A percentile compares a stretch with the other conserved stretches of the same genome.
These are phyloP conservation scores for Pholiota molesta DNA, from an alignment of 768 basidiomycete species.

Conservation along the genomic window DNA sequence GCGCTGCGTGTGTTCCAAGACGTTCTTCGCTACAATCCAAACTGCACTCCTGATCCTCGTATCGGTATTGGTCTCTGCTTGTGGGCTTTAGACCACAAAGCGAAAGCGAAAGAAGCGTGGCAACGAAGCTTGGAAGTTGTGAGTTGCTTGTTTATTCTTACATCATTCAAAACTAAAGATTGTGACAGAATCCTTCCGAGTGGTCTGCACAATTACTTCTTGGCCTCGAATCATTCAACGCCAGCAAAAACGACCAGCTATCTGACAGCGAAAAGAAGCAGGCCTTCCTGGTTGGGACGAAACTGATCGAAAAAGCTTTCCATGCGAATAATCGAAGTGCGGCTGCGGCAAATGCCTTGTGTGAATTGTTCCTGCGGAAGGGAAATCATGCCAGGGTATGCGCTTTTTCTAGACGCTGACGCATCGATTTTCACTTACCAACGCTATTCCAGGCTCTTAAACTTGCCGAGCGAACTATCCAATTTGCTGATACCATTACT, in stretches of 20 bases:
- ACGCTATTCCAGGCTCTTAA: slow-evolving; percentile 71
- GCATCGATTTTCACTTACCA: not conserved
- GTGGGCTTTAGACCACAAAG: slow-evolving; percentile 86
- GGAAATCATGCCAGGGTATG: slow-evolving; percentile 63
- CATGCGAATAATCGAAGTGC: slow-evolving; percentile 77
- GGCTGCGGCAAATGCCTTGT: slow-evolving; percentile 82
- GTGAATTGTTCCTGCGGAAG: slow-evolving; percentile 77
- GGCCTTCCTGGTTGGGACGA: slow-evolving; percentile 66
- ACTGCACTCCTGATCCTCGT: slow-evolving; percentile 88
- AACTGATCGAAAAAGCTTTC: slow-evolving; percentile 77
- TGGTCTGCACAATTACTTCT: slow-evolving; percentile 83
- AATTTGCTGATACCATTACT: slow-evolving; percentile 88
- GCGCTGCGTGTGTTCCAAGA: slow-evolving; percentile 88
- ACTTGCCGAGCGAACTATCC: slow-evolving; percentile 90
- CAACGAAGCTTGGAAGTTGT: slow-evolving; percentile 86
- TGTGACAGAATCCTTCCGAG: slow-evolving; percentile 70
- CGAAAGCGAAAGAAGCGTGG: slow-evolving; percentile 88
- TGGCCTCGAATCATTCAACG: slow-evolving; percentile 85
- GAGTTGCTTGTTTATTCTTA: slow-evolving; percentile 31
- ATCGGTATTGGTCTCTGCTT: slow-evolving; percentile 95
- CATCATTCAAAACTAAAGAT: not conserved
- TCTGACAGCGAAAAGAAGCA: slow-evolving; percentile 64
- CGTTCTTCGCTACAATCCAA: slow-evolving; percentile 75
- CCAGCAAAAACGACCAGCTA: slow-evolving; percentile 72
- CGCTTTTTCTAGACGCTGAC: slow-evolving; percentile 2